A percentile compares a stretch with the other conserved stretches of the same genome.
Evolutionary conservation across 345 rosid species (phyloP).

Genomic region (Gynandropsis gynandra): DNA sequence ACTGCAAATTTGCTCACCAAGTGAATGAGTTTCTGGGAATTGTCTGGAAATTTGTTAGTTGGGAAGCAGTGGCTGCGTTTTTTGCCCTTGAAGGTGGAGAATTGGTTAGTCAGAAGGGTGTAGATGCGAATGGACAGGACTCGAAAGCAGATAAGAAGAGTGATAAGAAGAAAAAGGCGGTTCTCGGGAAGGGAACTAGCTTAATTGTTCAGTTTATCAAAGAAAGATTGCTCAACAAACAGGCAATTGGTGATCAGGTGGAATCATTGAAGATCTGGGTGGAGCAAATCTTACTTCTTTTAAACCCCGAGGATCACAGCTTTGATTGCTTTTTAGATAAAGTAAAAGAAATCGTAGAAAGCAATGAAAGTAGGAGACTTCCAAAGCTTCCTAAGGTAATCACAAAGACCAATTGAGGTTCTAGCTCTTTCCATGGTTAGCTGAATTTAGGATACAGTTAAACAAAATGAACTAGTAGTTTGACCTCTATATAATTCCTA

Average conservation of each 20-base stretch:
- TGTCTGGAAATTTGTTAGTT: constrained; percentile 65
- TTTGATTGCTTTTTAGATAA: constrained; percentile 45
- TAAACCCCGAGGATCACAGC: constrained; percentile 40
- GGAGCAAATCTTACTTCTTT: constrained; percentile 34
- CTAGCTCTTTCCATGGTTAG: no score
- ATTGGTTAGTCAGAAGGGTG: constrained; percentile 27
- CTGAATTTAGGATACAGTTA: no score
- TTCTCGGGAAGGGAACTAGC: constrained; percentile 69
- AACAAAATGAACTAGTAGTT: no score
- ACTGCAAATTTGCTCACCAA: constrained; percentile 40
- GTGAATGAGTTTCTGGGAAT: constrained; percentile 35
- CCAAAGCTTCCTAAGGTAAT: constrained; percentile 93
- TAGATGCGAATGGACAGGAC: constrained; percentile 36
- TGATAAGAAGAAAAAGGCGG: constrained; percentile 39
- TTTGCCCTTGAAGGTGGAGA: constrained; percentile 56
- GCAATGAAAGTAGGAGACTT: constrained; percentile 81
- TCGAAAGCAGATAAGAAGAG: constrained; percentile 40
- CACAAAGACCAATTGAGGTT: not conserved
- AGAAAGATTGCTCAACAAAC: constrained; percentile 40
- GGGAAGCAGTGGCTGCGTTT: constrained; percentile 68
- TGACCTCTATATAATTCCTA: not conserved
- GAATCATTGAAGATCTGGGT: constrained; percentile 36
- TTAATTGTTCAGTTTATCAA: constrained; percentile 54
- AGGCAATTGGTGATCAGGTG: constrained; percentile 25
- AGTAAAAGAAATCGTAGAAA: constrained; percentile 72